Base-by-base conservation (phyloP, 768 basidiomycete species). In the Crucibulum laeve region DNA sequence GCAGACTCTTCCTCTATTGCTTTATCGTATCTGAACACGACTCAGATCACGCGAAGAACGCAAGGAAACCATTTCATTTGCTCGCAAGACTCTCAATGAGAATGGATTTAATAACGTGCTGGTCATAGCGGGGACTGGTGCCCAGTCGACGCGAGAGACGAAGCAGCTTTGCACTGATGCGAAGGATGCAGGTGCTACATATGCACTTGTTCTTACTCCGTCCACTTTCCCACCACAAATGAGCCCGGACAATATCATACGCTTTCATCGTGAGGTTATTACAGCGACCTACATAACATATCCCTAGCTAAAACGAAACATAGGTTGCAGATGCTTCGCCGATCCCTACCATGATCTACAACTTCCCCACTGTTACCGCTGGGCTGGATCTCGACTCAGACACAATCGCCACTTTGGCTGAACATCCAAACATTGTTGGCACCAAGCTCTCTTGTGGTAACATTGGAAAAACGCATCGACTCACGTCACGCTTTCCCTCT, bases 341-440 rank as follows among this genome's bases (percentile, higher is more conserved):
- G 30, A 78, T 87, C 32, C 84, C 83, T 3, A 76, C 74, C 5
- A 78, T 89, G 77, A 77, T 92, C 39, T 92, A 92, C 70, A 92
- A 92, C 65, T 91, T 91, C 65, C 87, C 90, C 33, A 72, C 69
- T 37, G 87, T 87, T 42, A 85, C 84, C 11, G 82, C 89, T 1
- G 89, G 91, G 11, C 76, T 87, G 47, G 87, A 94, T 57, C 78
- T 94, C 28, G 85, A 90, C 59, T 90, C 88, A 0, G 89, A 92
- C 59, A 73, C 75, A 40, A 74, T 94, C 53, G 70, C 70, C 39
- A 67, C 72, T 14, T 74, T 93, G 25, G 82, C 85, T 3, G 61
- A 74, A 35, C 89, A 91, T 58, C 86, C 86, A 4, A 91, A 92
- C 63, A 88, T 90, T 51, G 84, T 91, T 46, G 91, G 91, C 46